Evolutionary conservation across 371 early-diverging fungal genomes (phyloP).

Genomic region (Mucor saturninus): DNA sequence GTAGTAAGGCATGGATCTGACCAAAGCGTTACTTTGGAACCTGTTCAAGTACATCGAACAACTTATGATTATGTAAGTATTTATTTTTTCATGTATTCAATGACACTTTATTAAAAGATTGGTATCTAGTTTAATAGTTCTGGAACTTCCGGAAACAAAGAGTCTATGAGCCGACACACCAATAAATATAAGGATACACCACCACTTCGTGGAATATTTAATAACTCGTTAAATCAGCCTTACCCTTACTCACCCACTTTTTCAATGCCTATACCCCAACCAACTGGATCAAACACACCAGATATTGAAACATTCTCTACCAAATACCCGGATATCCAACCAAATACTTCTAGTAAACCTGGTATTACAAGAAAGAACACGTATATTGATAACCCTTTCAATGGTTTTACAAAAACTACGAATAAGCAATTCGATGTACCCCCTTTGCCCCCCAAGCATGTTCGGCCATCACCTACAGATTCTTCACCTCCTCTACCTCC

Average conservation of each 20-base stretch:
- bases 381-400: slow-evolving; percentile 65
- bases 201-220: slow-evolving; percentile 27
- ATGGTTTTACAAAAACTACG: slow-evolving; percentile 57
- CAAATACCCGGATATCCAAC: slow-evolving; percentile 10
- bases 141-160: slow-evolving; percentile 9
- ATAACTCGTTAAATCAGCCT: slow-evolving; percentile 12
- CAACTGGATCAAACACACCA: background rate
- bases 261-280: slow-evolving; percentile 22
- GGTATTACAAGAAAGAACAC: slow-evolving; percentile 47
- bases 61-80: slow-evolving; percentile 20
- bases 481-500: slow-evolving; percentile 18
- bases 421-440: slow-evolving; percentile 33
- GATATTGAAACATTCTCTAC: slow-evolving; percentile 10
- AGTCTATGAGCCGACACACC: slow-evolving; percentile 17
- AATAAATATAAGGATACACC: slow-evolving; percentile 6
- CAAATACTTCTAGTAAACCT: slow-evolving; percentile 6
- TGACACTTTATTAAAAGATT: background rate
- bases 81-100: background rate
- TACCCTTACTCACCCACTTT: background rate
- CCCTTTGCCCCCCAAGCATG: slow-evolving; percentile 21
- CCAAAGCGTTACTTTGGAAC: background rate
- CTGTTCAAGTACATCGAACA: slow-evolving; percentile 24
- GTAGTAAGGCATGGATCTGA: slow-evolving; percentile 6
- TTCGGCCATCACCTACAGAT: slow-evolving; percentile 14
- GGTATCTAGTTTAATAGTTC: slow-evolving; percentile 5